Evolutionary conservation across 2,329 filamentous ascomycete genomes (phyloP), one percentile per base, ranked within the genome.

Genomic region (Xylariales sp.): DNA sequence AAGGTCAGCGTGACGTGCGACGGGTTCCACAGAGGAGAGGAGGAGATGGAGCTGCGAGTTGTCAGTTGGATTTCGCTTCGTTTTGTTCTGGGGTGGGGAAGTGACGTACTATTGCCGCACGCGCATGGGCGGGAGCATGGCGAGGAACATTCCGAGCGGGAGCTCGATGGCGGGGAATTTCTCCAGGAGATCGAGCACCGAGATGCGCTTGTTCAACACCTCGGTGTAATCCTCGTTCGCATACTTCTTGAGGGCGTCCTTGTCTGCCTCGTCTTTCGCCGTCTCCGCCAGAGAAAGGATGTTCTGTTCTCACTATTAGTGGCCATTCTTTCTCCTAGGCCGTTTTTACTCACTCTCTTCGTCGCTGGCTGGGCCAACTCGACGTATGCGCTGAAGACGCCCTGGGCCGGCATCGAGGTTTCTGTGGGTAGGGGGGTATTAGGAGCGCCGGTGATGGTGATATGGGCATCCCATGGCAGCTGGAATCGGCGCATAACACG

Each of bases 81-180:
- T 9, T 7, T 16, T 48, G 8, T 12, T 18, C 12, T 18, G 32
- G 23, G 32, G 85, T 85, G 0, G 83, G 86, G 16, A 7, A n/a
- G 23, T 7, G 65, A 89, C 89, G 8, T 83, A 86, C 82, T 94
- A 94, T 77, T 93, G 90, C n/a, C 91, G 86, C 46, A 92, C 85
- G 34, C 91, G 89, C 89, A 96, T 92, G 0, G 92, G 90, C 1
- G 91, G 91, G 0, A 94, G 85, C 84, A 93, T 90, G 41, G 85
- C 83, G 7, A 96, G 83, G 81, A 91, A 95, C 18, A 87, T 80
- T 3, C 85, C 85, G 30, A 96, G 85, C 0, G 91, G 84, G 0
- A 95, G 78, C 2, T 85, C 79, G 39, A 92, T 82, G 0, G 82
- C 79, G 0, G 86, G 83, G 75, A 89, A 90, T 10, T 85, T 83